Base-by-base conservation (phyloP, 208 protist genomes). In the Acanthamoeba divionensis region DNA sequence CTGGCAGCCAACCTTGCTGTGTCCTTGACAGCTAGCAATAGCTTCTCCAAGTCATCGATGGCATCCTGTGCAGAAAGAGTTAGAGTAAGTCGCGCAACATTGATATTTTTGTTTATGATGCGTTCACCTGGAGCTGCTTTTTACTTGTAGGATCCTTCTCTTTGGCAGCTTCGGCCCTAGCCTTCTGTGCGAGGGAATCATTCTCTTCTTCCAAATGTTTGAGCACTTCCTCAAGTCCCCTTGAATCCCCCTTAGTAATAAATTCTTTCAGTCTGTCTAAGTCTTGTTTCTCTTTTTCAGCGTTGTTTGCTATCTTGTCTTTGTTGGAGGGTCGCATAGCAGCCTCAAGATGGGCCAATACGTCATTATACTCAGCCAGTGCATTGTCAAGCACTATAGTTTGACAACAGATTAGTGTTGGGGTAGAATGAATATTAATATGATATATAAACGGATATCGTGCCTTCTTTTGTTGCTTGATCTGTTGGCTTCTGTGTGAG, bases 201-300 rank as follows among this genome's bases (percentile, higher is more conserved):
- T n/a, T n/a, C n/a, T n/a, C n/a, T n/a, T n/a, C n/a, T n/a, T n/a
- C n/a, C n/a, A n/a, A n/a, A n/a, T n/a, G n/a, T n/a, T n/a, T n/a
- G n/a, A n/a, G n/a, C n/a, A n/a, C n/a, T n/a, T n/a, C n/a, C n/a
- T n/a, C n/a, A n/a, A n/a, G n/a, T n/a, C n/a, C n/a, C n/a, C n/a
- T n/a, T n/a, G n/a, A n/a, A n/a, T n/a, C n/a, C n/a, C n/a, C n/a
- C n/a, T n/a, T n/a, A n/a, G n/a, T n/a, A n/a, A n/a, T n/a, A n/a
- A n/a, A n/a, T n/a, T n/a, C n/a, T n/a, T n/a, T n/a, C n/a, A n/a
- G n/a, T n/a, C n/a, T n/a, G n/a, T n/a, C n/a, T n/a, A n/a, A n/a
- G n/a, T n/a, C n/a, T n/a, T n/a, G n/a, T n/a, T n/a, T n/a, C 69
- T 80, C 69, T 26, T 48, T 41, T 48, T 80, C 69, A 48, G 45